phyloP scores from a whole-genome alignment of 352 stramenopile genomes.

The Phytophthora pinifolia region DNA sequence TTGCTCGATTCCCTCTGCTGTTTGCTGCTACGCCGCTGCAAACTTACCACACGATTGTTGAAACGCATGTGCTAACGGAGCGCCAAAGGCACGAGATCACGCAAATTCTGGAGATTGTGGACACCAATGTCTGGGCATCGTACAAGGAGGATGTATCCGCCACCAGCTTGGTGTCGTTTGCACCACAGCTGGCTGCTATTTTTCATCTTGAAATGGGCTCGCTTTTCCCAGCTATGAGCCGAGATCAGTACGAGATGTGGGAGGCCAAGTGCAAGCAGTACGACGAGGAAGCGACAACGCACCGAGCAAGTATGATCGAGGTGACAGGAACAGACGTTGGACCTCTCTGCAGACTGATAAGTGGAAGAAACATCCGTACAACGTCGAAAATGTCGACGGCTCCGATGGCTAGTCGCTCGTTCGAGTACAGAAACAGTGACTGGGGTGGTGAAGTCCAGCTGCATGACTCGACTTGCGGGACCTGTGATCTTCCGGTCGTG shows the following conservation, averaged over 20 bases:
- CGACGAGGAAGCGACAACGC: slow-evolving; percentile 26
- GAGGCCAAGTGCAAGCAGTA: slow-evolving; percentile 59
- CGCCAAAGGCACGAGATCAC: slow-evolving; percentile 65
- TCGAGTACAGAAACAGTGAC: slow-evolving; percentile 84
- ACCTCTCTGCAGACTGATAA: slow-evolving; percentile 9
- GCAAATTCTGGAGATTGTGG: slow-evolving; percentile 77
- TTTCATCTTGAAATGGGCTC: slow-evolving; percentile 61
- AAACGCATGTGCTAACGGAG: slow-evolving; percentile 65
- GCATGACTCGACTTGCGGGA: slow-evolving; percentile 72
- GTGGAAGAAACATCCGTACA: slow-evolving; percentile 6
- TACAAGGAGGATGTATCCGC: slow-evolving; percentile 64
- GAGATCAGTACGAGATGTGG: slow-evolving; percentile 55
- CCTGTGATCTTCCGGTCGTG: slow-evolving; percentile 79
- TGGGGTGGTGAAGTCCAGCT: slow-evolving; percentile 87
- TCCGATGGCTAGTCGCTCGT: slow-evolving; percentile 45
- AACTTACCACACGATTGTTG: slow-evolving; percentile 81
- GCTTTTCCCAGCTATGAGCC: slow-evolving; percentile 43
- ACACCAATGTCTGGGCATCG: slow-evolving; percentile 80
- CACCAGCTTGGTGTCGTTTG: slow-evolving; percentile 55
- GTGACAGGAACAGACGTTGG: slow-evolving; percentile 2
- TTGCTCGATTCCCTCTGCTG: slow-evolving; percentile 62
- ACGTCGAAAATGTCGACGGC: slow-evolving; percentile 15
- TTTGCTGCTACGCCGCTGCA: slow-evolving; percentile 64
- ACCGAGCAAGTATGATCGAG: slow-evolving; percentile 17
- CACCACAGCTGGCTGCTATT: slow-evolving; percentile 67